phyloP scores from a whole-genome alignment of 2,329 filamentous ascomycete species.

The Colletotrichum spinosum region DNA sequence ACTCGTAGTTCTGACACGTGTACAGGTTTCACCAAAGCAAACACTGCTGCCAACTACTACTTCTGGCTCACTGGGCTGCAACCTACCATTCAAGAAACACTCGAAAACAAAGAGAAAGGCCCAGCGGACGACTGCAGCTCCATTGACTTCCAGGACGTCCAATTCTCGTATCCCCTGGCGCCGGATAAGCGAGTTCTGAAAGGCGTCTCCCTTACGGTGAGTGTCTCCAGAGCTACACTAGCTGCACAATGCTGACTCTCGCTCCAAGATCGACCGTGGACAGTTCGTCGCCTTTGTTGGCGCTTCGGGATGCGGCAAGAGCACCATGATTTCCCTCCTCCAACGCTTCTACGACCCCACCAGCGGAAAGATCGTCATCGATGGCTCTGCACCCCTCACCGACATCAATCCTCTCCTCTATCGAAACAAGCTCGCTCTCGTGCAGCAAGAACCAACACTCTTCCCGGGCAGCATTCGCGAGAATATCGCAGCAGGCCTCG shows the following conservation, averaged over 20 bases:
- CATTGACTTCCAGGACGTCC: slow-evolving; percentile 42
- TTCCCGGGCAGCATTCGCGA: slow-evolving; percentile 61
- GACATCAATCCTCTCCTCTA: slow-evolving; percentile 16
- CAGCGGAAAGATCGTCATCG: slow-evolving; percentile 14
- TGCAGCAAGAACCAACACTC: slow-evolving; percentile 33
- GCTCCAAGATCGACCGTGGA: slow-evolving; percentile 17
- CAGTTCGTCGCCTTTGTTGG: slow-evolving; percentile 62
- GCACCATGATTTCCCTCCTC: slow-evolving; percentile 66
- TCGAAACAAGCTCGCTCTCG: slow-evolving; percentile 19
- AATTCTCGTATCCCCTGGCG: slow-evolving; percentile 64
- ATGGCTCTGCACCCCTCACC: slow-evolving; percentile 9
- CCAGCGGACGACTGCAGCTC: slow-evolving; percentile 28
- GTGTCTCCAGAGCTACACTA: neutral
- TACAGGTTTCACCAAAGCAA: slow-evolving; percentile 53
- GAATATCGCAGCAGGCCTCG: slow-evolving; percentile 64
- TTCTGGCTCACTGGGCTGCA: slow-evolving; percentile 46
- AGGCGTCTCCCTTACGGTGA: slow-evolving; percentile 40
- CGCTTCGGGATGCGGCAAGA: slow-evolving; percentile 68
- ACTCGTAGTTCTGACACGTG: neutral
- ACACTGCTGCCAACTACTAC: slow-evolving; percentile 52
- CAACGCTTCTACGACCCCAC: slow-evolving; percentile 47
- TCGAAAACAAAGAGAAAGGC: slow-evolving; percentile 39
- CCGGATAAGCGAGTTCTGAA: slow-evolving; percentile 45
- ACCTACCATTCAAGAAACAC: slow-evolving; percentile 29
- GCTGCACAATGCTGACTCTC: slow-evolving; percentile 54